A percentile compares a stretch with the other conserved stretches of the same genome.
These are phyloP conservation scores for Cynanchum wilfordii DNA, from an alignment of 257 asterid genomes.

Conservation along the genomic window DNA sequence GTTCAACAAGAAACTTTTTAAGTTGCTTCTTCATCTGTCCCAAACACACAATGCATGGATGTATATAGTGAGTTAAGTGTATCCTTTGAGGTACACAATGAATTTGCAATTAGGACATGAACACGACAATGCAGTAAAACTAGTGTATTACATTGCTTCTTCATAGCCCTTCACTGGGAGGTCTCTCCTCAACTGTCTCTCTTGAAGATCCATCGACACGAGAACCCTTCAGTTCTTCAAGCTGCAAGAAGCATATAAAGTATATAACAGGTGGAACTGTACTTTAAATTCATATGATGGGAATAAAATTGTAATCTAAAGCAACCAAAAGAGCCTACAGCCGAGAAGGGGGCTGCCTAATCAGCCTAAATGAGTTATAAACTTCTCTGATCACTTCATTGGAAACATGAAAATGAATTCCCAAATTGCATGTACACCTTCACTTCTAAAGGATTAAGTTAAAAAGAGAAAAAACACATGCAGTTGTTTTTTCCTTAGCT, in stretches of 20 bases:
- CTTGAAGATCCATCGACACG: conserved; percentile 34
- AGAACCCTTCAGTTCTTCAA: conserved; percentile 47
- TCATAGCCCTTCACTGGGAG: conserved; percentile 2
- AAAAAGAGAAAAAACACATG: not conserved
- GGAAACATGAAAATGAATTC: not conserved
- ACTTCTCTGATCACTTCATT: not conserved
- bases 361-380: not conserved
- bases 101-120: not conserved
- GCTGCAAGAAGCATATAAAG: conserved; percentile 38
- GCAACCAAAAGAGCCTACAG: not conserved
- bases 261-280: not conserved
- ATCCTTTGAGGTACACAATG: not conserved
- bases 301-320: not conserved
- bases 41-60: not conserved
- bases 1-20: not conserved
- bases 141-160: not conserved
- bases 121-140: not conserved
- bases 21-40: not conserved
- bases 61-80: not conserved
- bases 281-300: not conserved
- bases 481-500: not conserved
- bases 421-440: not conserved
- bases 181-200: conserved; percentile 16
- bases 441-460: not conserved
- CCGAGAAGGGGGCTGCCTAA: not conserved